These are phyloP conservation scores for Cubamyces lactineus DNA, from an alignment of 768 basidiomycete genomes.

Conservation along the genomic window DNA sequence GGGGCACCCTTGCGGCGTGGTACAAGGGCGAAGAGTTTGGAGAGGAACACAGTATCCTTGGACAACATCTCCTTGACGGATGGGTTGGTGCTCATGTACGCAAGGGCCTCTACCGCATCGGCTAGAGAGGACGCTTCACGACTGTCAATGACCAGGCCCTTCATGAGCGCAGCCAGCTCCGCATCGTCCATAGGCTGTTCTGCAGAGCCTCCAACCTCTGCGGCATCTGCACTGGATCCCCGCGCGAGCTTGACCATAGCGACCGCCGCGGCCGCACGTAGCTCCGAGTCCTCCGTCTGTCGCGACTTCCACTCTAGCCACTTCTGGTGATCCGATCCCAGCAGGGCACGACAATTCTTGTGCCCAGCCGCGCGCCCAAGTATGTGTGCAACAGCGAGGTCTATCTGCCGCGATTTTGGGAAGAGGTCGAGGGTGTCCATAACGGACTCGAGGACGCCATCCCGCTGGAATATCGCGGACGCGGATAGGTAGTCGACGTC, in stretches of 20 bases:
- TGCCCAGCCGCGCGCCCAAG: conserved; percentile 78
- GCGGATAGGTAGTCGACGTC: conserved; percentile 80
- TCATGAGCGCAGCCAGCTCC: conserved; percentile 58
- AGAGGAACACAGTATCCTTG: conserved; percentile 55
- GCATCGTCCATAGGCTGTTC: conserved; percentile 40
- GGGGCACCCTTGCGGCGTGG: conserved; percentile 48
- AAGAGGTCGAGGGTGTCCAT: conserved; percentile 73
- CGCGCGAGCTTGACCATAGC: conserved; percentile 80
- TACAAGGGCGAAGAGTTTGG: conserved; percentile 57
- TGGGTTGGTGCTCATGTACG: conserved; percentile 74
- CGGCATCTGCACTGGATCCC: conserved; percentile 52
- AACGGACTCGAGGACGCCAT: conserved; percentile 65
- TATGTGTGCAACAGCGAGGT: conserved; percentile 69
- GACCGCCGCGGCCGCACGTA: conserved; percentile 68
- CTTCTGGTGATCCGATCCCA: conserved; percentile 55
- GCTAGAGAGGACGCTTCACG: conserved; percentile 47
- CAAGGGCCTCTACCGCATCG: conserved; percentile 82
- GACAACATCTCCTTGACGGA: conserved; percentile 65
- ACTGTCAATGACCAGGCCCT: conserved; percentile 51
- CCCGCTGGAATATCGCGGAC: conserved; percentile 61
- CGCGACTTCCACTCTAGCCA: conserved; percentile 72
- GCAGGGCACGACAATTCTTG: conserved; percentile 65
- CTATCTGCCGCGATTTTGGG: conserved; percentile 50
- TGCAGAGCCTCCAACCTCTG: conserved; percentile 34
- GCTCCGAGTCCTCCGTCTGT: conserved; percentile 45